Base-by-base conservation (phyloP, 1,284 basidiomycete species). In the Moniliophthora roreri region DNA sequence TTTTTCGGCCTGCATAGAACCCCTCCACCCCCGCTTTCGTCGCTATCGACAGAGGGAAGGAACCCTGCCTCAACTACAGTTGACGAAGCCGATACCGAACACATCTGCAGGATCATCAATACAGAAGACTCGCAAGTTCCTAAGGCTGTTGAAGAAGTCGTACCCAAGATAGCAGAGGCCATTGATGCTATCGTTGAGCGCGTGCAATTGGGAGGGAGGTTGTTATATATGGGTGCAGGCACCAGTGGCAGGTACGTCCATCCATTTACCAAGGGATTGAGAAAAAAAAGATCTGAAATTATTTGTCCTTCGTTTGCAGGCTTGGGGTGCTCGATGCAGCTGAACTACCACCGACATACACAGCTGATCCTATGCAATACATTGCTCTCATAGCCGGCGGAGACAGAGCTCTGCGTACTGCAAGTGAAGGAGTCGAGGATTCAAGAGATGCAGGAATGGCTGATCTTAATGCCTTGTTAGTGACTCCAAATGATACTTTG, bases 221-320 rank as follows among this genome's bases (percentile, higher is more conserved):
- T 70, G 21, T 42, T 69, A 16, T 69, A 68, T 50, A 64, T 70
- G 54, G 69, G 69, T 24, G 67, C 68, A 6, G 68, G 69, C 13
- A 66, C 63, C 4, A 69, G 68, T 35, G 69, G 69, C 35, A 62
- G 68, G 68, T 69, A 38, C 11, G 57, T 55, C 16, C 6, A 5
- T 39, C 5, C 35, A 1, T 16, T 35, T 26, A 13, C 4, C n/a
- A n/a, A n/a, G n/a, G n/a, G n/a, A n/a, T n/a, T n/a, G n/a, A n/a
- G n/a, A n/a, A n/a, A n/a, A n/a, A n/a, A n/a, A n/a, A n/a, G n/a
- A n/a, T n/a, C n/a, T n/a, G n/a, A n/a, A n/a, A n/a, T n/a, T n/a
- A n/a, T n/a, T n/a, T n/a, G n/a, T n/a, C n/a, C n/a, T n/a, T 39
- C 20, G 3, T 15, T 45, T 24, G 11, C 48, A 66, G 66, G n/a